Conservation (phyloP, 805 yeast species). For the Lipomyces kockii region DNA sequence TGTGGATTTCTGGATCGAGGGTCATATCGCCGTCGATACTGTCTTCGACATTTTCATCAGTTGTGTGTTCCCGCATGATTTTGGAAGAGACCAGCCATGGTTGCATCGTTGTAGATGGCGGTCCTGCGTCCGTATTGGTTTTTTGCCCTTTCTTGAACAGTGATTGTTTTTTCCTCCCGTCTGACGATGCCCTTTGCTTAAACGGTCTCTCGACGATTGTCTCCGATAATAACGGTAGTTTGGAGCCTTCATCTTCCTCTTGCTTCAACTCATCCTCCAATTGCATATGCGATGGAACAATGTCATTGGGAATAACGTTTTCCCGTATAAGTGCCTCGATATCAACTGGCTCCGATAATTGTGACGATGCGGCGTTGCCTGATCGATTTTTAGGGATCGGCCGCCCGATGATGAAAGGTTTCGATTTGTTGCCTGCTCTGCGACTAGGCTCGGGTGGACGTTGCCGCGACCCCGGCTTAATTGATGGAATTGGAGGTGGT, state of each 20-base stretch:
- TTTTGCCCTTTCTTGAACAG: constrained; percentile 14
- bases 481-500: constrained; percentile 1
- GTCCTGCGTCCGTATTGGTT: background rate
- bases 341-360: constrained; percentile 17
- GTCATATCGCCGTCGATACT: constrained; percentile 30
- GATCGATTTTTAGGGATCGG: background rate
- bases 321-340: constrained; percentile 21
- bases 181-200: background rate
- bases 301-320: constrained; percentile 10
- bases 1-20: constrained; percentile 37
- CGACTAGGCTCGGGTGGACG: background rate
- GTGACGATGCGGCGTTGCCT: background rate
- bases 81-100: background rate
- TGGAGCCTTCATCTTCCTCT: constrained; percentile 4
- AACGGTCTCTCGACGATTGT: constrained; percentile 29
- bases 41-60: background rate
- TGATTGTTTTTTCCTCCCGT: constrained; percentile 6
- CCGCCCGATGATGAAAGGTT: background rate
- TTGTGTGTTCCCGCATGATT: background rate
- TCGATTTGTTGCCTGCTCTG: background rate
- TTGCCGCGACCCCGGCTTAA: background rate
- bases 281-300: background rate
- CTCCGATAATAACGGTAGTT: constrained; percentile 27
- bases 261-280: constrained; percentile 12
- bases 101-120: background rate